Conservation (phyloP, 176 grass and related monocot genomes). For the Canna indica region DNA sequence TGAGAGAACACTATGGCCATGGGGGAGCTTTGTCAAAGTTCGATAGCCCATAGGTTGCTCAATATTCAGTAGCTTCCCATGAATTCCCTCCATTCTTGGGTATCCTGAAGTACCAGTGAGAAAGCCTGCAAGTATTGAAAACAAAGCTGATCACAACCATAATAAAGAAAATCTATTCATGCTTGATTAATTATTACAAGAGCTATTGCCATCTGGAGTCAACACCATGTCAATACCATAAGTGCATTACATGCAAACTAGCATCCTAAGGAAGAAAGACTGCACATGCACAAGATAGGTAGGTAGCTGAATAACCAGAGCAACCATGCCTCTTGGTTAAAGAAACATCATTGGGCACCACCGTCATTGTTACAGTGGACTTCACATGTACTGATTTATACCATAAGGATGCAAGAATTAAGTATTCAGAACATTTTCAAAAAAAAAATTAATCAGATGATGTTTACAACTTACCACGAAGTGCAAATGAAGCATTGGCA, state of each 20-base stretch:
- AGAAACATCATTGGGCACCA: not conserved
- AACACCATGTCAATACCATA: not conserved
- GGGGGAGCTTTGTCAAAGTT: not conserved
- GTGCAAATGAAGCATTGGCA: constrained; percentile 20
- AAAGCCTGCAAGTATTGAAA: not conserved
- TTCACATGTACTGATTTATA: not conserved
- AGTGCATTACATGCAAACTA: not conserved
- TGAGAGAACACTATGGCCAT: not conserved
- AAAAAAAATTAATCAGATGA: not conserved
- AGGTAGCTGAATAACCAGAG: not conserved
- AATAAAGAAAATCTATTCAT: not conserved
- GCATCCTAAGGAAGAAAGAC: not conserved
- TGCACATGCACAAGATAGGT: not conserved
- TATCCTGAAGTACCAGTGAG: constrained; percentile 5
- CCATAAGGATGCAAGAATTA: not conserved
- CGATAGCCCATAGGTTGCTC: not conserved
- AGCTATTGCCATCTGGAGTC: no score
- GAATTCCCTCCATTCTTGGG: not conserved
- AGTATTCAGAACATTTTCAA: not conserved
- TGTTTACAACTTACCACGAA: constrained; percentile 1
- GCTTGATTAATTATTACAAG: not conserved
- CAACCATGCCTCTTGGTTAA: not conserved
- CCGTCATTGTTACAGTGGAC: not conserved
- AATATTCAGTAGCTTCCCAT: not conserved
- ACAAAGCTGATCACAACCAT: not conserved